Percentiles rank a stretch among this genome's conserved stretches.
phyloP scores from a whole-genome alignment of 176 grass and related monocot species.

The Puccinellia tenuiflora region DNA sequence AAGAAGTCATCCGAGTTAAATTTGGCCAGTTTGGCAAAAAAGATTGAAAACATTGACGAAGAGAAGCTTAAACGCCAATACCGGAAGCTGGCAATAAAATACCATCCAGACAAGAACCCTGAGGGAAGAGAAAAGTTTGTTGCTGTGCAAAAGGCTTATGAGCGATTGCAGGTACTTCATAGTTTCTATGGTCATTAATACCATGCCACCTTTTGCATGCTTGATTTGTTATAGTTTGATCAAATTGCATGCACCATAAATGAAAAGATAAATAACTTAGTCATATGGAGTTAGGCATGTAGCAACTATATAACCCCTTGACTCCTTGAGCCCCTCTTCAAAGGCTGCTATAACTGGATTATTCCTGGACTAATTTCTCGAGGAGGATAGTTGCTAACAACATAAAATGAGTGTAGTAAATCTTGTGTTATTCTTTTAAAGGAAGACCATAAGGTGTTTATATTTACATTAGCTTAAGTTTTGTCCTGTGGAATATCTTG shows the following conservation, averaged over 20 bases:
- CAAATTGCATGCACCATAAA: background rate
- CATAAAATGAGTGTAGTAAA: background rate
- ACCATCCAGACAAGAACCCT: slow-evolving; percentile 99
- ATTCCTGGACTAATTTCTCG: background rate
- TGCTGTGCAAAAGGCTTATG: slow-evolving; percentile 98
- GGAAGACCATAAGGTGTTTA: background rate
- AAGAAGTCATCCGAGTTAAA: slow-evolving; percentile 39
- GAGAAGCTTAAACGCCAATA: slow-evolving; percentile 99
- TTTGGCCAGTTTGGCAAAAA: slow-evolving; percentile 35
- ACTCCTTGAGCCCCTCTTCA: background rate
- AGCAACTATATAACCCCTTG: background rate
- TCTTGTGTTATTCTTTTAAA: background rate
- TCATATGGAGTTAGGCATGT: background rate
- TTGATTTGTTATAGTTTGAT: slow-evolving; percentile 3
- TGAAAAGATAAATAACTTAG: background rate
- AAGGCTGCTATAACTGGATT: slow-evolving; percentile 4
- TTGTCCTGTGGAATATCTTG: background rate
- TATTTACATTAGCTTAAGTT: background rate
- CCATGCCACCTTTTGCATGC: background rate
- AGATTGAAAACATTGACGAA: slow-evolving; percentile 86
- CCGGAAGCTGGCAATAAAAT: slow-evolving; percentile 92
- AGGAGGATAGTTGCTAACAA: background rate
- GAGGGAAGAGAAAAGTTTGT: slow-evolving; percentile 99
- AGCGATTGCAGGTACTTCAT: slow-evolving; percentile 82
- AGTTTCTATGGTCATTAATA: slow-evolving; percentile 9